Conservation (phyloP, 2,329 filamentous ascomycete genomes). For the Zasmidium citrigriseum region DNA sequence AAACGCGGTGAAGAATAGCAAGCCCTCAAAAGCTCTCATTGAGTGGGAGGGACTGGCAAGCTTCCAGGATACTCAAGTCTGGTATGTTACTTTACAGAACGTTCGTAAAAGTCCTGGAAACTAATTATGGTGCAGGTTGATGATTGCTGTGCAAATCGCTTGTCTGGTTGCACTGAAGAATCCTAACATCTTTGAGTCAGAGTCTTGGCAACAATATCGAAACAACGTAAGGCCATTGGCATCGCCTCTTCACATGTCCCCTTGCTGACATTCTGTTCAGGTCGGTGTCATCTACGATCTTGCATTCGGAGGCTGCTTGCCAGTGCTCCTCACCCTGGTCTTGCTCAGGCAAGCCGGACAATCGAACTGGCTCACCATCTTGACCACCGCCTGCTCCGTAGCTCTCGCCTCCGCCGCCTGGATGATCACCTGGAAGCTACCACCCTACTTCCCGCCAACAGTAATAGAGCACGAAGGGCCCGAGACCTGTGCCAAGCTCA, state of each 20-base stretch:
- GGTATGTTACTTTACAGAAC: background rate
- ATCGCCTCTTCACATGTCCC: background rate
- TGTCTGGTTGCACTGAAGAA: slow-evolving; percentile 17
- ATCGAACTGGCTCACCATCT: slow-evolving; percentile 6
- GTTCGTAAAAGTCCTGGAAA: too few species aligned
- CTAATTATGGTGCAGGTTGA: slow-evolving; percentile 4
- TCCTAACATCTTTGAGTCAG: slow-evolving; percentile 10
- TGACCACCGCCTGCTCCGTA: slow-evolving; percentile 11
- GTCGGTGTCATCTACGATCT: slow-evolving; percentile 12
- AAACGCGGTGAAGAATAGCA: background rate
- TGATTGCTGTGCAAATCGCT: slow-evolving; percentile 21
- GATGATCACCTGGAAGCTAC: slow-evolving; percentile 7
- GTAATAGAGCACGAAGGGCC: background rate
- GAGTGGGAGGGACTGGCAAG: background rate
- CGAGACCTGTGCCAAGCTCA: slow-evolving; percentile 1
- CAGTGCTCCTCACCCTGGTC: slow-evolving; percentile 15
- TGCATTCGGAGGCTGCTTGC: slow-evolving; percentile 15
- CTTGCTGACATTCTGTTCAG: background rate
- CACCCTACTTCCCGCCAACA: background rate
- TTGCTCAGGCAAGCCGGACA: slow-evolving; percentile 12
- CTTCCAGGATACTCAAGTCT: background rate
- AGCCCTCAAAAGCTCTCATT: background rate
- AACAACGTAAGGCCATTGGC: slow-evolving; percentile 16
- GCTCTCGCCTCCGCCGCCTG: slow-evolving; percentile 12
- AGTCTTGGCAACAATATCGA: slow-evolving; percentile 10